Evolutionary conservation across 805 yeast genomes (phyloP).

Genomic region (Saccharomyces mikatae): DNA sequence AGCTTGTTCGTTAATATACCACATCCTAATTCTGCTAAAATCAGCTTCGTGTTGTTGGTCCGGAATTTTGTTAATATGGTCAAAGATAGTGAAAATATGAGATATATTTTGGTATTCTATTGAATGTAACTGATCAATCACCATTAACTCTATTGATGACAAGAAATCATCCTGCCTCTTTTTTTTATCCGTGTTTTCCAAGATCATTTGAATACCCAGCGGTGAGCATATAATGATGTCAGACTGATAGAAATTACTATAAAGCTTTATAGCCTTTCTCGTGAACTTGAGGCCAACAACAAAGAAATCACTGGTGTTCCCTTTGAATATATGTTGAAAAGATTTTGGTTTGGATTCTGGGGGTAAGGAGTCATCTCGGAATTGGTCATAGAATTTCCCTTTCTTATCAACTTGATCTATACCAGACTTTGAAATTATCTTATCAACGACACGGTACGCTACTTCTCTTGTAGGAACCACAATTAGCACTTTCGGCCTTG

Average conservation of each 20-base stretch:
- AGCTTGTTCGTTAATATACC: slow-evolving; percentile 82
- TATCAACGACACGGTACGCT: slow-evolving; percentile 60
- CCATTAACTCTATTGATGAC: slow-evolving; percentile 75
- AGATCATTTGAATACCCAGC: slow-evolving; percentile 70
- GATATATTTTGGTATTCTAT: slow-evolving; percentile 91
- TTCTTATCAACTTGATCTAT: slow-evolving; percentile 73
- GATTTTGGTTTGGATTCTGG: slow-evolving; percentile 67
- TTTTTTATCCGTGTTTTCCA: slow-evolving; percentile 52
- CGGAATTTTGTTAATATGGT: slow-evolving; percentile 70
- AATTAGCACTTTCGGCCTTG: slow-evolving; percentile 81
- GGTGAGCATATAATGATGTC: slow-evolving; percentile 90
- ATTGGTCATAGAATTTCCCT: slow-evolving; percentile 66
- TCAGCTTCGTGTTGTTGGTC: slow-evolving; percentile 75
- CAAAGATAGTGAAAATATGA: slow-evolving; percentile 64
- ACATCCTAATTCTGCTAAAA: slow-evolving; percentile 84
- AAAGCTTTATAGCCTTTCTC: slow-evolving; percentile 75
- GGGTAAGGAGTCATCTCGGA: slow-evolving; percentile 43
- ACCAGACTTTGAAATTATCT: slow-evolving; percentile 54
- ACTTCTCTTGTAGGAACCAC: slow-evolving; percentile 77
- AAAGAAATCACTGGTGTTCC: slow-evolving; percentile 87
- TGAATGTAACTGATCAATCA: slow-evolving; percentile 79
- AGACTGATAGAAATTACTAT: slow-evolving; percentile 73
- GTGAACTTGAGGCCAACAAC: slow-evolving; percentile 87
- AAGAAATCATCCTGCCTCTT: slow-evolving; percentile 72
- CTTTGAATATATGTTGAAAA: slow-evolving; percentile 70